Base-by-base conservation (phyloP, 768 basidiomycete genomes). In the Xerocomus spinulosus region DNA sequence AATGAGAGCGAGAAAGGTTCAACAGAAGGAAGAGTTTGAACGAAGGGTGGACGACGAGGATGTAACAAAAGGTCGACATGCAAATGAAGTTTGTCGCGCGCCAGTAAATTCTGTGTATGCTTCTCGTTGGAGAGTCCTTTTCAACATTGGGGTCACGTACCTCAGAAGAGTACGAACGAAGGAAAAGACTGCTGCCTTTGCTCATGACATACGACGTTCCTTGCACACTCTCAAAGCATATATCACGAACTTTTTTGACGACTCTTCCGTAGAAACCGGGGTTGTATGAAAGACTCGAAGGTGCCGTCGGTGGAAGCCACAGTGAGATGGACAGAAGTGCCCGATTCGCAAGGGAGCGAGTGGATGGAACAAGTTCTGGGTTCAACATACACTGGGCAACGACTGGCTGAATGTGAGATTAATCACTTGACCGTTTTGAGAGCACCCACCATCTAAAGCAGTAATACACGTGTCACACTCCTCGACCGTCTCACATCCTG, bases 1-100 rank as follows among this genome's bases (percentile, higher is more conserved):
- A 73, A 75, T 54, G 80, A 81, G 24, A 90, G 70, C 12, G 82
- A 75, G 14, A 89, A 60, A 1, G 73, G 64, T 52, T 85, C 85
- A 10, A 85, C 60, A 25, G 76, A 71, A 14, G 87, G 86, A 48
- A 86, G 63, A 4, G 83, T 73, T 37, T 84, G 80, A 44, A 89
- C 72, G 12, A 88, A 66, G 8, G 89, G 85, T 9, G 91, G 91
- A 5, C 87, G 73, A 18, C 88, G 83, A 38, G 90, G 89, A 57
- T 92, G 91, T 10, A 93, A 60, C 20, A 91, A 67, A 23, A 83
- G 61, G 48, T 87, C 86, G 39, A 86, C 58, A 29, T 68, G 68
- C 18, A 58, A 68, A 50, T 73, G 67, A 25, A 61, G 40, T 28
- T 56, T 42, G 33, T 56, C 46, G 41, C 38, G 52, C 18, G 53